These are phyloP conservation scores for Leccinum longicurvipes DNA, from an alignment of 768 basidiomycete species.

Conservation along the genomic window DNA sequence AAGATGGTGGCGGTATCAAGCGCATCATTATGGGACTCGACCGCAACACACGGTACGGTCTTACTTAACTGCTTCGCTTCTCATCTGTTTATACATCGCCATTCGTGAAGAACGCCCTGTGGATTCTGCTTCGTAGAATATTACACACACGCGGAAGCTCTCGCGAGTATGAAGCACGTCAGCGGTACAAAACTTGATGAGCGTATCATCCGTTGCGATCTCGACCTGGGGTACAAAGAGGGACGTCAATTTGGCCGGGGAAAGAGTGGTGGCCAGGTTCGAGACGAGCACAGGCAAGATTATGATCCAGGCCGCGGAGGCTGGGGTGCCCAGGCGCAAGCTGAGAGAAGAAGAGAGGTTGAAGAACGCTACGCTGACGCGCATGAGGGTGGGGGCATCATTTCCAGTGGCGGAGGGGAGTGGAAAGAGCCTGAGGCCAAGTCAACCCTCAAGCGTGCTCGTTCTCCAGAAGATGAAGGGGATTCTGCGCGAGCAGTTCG, in stretches of 20 bases:
- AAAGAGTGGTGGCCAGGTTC: conserved; percentile 93
- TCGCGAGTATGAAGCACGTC: conserved; percentile 89
- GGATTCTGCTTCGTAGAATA: conserved; percentile 97
- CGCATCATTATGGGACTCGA: conserved; percentile 95
- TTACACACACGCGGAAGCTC: conserved; percentile 90
- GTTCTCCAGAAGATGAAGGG: conserved; percentile 78
- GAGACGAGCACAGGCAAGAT: conserved; percentile 96
- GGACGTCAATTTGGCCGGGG: conserved; percentile 97
- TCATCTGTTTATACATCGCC: conserved; percentile 5
- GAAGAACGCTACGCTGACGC: conserved; percentile 86
- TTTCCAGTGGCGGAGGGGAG: conserved; percentile 81
- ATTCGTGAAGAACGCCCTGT: conserved; percentile 69
- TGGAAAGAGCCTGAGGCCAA: conserved; percentile 68
- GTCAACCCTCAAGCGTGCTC: conserved; percentile 58
- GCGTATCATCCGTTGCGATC: conserved; percentile 95
- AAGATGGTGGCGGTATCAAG: conserved; percentile 87
- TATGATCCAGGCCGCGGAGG: conserved; percentile 96
- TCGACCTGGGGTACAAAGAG: conserved; percentile 95
- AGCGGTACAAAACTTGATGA: conserved; percentile 99
- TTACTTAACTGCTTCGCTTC: background rate
- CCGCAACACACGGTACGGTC: conserved; percentile 72
- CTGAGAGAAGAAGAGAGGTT: conserved; percentile 74
- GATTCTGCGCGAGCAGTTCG: conserved; percentile 56
- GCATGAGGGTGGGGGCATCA: conserved; percentile 74
- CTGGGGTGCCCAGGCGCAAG: conserved; percentile 87